Percentiles rank a stretch among this genome's conserved stretches.
These are phyloP conservation scores for Mucor racemosus DNA, from an alignment of 371 early-diverging fungal genomes.

Conservation along the genomic window DNA sequence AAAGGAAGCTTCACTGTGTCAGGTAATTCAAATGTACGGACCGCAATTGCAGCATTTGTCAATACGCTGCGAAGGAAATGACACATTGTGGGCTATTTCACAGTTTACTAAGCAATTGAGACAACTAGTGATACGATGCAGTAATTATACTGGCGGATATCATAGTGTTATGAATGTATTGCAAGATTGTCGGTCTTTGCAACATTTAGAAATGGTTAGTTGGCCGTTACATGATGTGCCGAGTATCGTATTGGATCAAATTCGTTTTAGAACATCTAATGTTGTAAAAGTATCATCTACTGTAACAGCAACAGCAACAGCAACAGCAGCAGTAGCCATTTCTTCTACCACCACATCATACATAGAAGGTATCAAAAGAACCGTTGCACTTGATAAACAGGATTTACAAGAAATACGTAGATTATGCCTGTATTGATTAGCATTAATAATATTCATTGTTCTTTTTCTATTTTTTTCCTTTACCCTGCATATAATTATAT, in stretches of 20 bases:
- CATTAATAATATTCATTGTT: constrained; percentile 1
- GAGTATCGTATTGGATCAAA: constrained; percentile 27
- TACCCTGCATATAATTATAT: not conserved
- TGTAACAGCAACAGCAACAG: not conserved
- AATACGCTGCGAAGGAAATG: constrained; percentile 39
- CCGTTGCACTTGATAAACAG: constrained; percentile 23
- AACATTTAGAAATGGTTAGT: constrained; percentile 39
- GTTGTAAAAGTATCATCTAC: not conserved
- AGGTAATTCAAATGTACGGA: constrained; percentile 33
- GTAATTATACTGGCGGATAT: constrained; percentile 16
- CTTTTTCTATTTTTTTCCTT: not conserved
- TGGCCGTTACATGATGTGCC: constrained; percentile 50
- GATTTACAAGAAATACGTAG: constrained; percentile 32
- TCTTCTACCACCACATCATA: not conserved
- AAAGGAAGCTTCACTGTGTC: constrained; percentile 34
- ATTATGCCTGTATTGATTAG: constrained; percentile 13
- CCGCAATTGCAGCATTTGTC: constrained; percentile 31
- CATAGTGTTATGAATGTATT: constrained; percentile 29
- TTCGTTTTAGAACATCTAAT: not conserved
- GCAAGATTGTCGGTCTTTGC: constrained; percentile 29
- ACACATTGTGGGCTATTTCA: constrained; percentile 36
- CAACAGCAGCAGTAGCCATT: not conserved
- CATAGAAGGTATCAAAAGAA: constrained; percentile 19
- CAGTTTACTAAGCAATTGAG: constrained; percentile 30
- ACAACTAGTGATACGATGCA: constrained; percentile 33